phyloP scores from a whole-genome alignment of 2,329 filamentous ascomycete species.

The Beauveria medogensis region DNA sequence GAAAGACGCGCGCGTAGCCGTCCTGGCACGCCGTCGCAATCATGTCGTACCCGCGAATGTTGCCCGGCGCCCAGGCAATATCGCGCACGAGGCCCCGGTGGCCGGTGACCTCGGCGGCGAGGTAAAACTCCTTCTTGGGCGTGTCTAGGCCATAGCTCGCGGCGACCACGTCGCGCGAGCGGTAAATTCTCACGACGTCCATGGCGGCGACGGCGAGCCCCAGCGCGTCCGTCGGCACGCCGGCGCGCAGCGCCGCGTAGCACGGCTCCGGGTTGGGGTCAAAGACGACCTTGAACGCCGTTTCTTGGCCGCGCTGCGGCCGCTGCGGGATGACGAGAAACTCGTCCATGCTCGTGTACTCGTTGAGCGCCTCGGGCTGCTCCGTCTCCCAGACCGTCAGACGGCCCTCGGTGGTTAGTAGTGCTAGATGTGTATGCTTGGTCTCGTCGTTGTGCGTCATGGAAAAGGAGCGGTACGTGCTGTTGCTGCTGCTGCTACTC shows the following conservation, averaged over 20 bases:
- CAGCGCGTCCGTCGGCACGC: slow-evolving; percentile 71
- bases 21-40: slow-evolving; percentile 91
- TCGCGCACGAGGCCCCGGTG: slow-evolving; percentile 76
- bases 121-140: slow-evolving; percentile 72
- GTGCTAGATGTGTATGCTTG: slow-evolving; percentile 73
- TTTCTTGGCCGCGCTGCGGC: slow-evolving; percentile 74
- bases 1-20: slow-evolving; percentile 81
- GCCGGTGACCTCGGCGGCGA: slow-evolving; percentile 65
- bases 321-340: slow-evolving; percentile 61
- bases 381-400: slow-evolving; percentile 79
- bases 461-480: slow-evolving; percentile 71
- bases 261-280: slow-evolving; percentile 81
- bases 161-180: slow-evolving; percentile 56
- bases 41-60: slow-evolving; percentile 81
- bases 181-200: slow-evolving; percentile 74
- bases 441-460: slow-evolving; percentile 75
- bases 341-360: slow-evolving; percentile 68
- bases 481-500: slow-evolving; percentile 28
- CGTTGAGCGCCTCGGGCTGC: slow-evolving; percentile 69
- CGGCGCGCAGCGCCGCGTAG: slow-evolving; percentile 68
- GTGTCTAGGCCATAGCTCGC: slow-evolving; percentile 41
- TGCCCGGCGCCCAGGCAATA: slow-evolving; percentile 86
- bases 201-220: slow-evolving; percentile 80
- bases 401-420: slow-evolving; percentile 75
- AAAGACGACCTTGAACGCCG: slow-evolving; percentile 77